Evolutionary conservation across 176 grass and related monocot species (phyloP), one percentile per base, ranked within the genome.

Genomic region (Oryza australiensis): DNA sequence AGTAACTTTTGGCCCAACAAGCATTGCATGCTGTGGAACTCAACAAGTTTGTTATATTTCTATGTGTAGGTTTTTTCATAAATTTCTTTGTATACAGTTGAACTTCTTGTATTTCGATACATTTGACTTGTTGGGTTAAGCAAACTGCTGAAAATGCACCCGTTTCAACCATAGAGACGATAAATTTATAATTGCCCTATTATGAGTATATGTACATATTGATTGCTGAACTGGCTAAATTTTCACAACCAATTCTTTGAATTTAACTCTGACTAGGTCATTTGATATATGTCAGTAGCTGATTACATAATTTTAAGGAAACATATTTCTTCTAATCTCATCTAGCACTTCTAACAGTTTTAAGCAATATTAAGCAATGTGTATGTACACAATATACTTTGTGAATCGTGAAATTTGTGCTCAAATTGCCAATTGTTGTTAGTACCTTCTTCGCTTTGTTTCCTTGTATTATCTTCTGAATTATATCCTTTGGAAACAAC

Each of bases 401-500:
- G 27, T 53, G 46, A 26, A 27, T 12, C n/a, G 5, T 30, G 9
- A 83, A 41, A 23, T 37, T 70, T 74, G 28, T 86, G 33, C 30
- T 59, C 18, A 35, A 72, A 62, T 77, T 49, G 51, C n/a, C 1
- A 12, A 62, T 30, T 37, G 43, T 14, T 45, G 26, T 85, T 66
- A 60, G 4, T 78, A 74, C 1, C 48, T 30, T 59, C 10, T 67
- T 68, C 16, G 37, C 70, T 13, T 80, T 55, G 9, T 68, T 40
- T 63, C 57, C 35, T 74, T 40, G 38, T 78, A 4, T 23, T 3
- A 46, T 51, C 32, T 64, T 28, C 59, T 87, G 60, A 90, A 64
- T 37, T 79, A 28, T 26, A 74, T 35, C 32, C 77, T 87, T 72
- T 90, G 63, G 11, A 74, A 55, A 60, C 83, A 94, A 87, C 64